Evolutionary conservation across 768 basidiomycete species (phyloP).

Genomic region (Kwoniella pini): DNA sequence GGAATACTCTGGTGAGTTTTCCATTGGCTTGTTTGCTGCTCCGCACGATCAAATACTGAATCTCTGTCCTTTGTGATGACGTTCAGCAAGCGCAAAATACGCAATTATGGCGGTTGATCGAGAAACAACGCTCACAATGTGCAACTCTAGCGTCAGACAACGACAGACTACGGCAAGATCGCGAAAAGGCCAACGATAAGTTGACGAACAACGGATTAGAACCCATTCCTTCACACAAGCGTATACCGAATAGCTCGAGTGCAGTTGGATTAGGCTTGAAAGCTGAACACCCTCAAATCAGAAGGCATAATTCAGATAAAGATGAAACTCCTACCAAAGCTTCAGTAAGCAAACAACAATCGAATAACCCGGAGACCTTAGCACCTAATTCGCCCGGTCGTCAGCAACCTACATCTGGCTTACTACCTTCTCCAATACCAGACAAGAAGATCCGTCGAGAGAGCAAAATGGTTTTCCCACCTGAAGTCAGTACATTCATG

Average conservation of each 20-base stretch:
- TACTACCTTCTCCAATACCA: conserved; percentile 42
- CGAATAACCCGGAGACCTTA: conserved; percentile 4
- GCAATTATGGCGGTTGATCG: conserved; percentile 92
- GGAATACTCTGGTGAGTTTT: conserved; percentile 64
- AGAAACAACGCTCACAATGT: conserved; percentile 84
- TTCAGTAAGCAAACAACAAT: conserved; percentile 4
- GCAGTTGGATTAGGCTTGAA: conserved; percentile 34
- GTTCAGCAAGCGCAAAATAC: conserved; percentile 68
- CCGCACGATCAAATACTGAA: background rate
- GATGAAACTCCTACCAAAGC: conserved; percentile 27
- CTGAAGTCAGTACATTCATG: conserved; percentile 42
- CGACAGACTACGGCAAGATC: conserved; percentile 77
- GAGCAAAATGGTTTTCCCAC: conserved; percentile 41
- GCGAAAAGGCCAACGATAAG: conserved; percentile 62
- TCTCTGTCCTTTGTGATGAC: background rate
- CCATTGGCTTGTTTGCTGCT: no score
- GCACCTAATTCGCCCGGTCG: conserved; percentile 20
- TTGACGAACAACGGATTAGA: conserved; percentile 33
- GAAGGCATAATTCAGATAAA: conserved; percentile 44
- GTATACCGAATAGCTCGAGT: conserved; percentile 34
- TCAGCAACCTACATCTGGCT: conserved; percentile 11
- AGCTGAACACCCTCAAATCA: conserved; percentile 28
- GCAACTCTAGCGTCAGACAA: conserved; percentile 78
- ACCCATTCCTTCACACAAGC: conserved; percentile 21
- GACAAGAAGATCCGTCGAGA: conserved; percentile 31